Conservation (phyloP, 106 monocot species). For the Gastrodia elata region DNA sequence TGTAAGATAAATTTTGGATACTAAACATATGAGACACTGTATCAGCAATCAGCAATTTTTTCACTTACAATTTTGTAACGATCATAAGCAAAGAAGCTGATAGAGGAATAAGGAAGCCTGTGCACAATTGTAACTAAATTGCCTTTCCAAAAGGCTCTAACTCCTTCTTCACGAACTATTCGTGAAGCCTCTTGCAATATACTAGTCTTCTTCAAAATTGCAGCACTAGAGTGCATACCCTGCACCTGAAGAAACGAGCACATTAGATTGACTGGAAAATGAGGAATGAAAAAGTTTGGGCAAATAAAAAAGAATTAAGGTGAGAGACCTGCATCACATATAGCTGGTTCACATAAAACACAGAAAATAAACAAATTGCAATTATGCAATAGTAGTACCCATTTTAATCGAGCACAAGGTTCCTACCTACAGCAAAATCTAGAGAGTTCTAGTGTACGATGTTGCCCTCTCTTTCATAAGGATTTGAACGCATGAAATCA, state of each 20-base stretch:
- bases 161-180: conserved; percentile 74
- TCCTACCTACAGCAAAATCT: background rate
- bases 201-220: conserved; percentile 55
- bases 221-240: conserved; percentile 84
- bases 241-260: conserved; percentile 48
- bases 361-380: background rate
- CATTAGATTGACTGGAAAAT: background rate
- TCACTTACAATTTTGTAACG: conserved; percentile 66
- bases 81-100: conserved; percentile 91
- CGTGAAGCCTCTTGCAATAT: conserved; percentile 87
- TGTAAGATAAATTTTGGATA: background rate
- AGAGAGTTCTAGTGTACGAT: background rate
- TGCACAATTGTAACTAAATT: conserved; percentile 89
- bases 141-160: conserved; percentile 95
- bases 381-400: background rate
- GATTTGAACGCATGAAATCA: background rate
- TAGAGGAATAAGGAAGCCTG: conserved; percentile 87
- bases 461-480: background rate
- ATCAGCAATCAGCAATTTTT: background rate
- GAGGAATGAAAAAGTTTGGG: background rate
- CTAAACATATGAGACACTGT: background rate
- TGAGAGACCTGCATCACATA: background rate
- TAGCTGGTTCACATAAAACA: background rate
- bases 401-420: background rate
- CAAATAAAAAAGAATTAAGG: background rate